Base-by-base conservation (phyloP, 2,329 filamentous ascomycete genomes). In the Colletotrichum salicis region DNA sequence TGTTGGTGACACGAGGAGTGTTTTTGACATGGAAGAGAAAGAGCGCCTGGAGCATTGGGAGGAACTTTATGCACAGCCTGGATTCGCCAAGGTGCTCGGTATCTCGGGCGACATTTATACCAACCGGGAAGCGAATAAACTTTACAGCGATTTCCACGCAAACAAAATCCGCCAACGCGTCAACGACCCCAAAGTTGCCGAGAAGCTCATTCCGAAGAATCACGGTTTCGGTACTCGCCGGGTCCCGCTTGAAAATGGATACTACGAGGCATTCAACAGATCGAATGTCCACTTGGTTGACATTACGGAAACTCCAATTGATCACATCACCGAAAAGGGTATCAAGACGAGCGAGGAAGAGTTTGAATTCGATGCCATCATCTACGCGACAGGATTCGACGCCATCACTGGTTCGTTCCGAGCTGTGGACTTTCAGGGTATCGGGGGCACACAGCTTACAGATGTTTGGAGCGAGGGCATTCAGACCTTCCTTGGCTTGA, bases 221-320 rank as follows among this genome's bases (percentile, higher is more conserved):
- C 74, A 74, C 54, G 74, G 72, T 8, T 75, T 75, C 57, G 74
- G 72, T 22, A 75, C 70, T 6, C 48, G 70, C 10, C 81, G 86
- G 0, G 80, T 83, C 0, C 83, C 81, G 0, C 80, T 88, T 0
- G 87, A 88, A 65, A 79, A 82, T 31, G 78, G 79, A 5, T 88
- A 87, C 76, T 88, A 84, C 73, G 86, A 89, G 72, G 80, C 82
- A 0, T 86, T 85, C 73, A 85, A 88, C 74, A 79, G 82, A 41
- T 76, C 79, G 0, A 83, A 86, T 48, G 85, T 89, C 3, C 75
- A 83, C 1, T 74, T 89, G 1, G 80, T 88, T 15, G 83, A 87
- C 67, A 75, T 88, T 22, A 82, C 80, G 4, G 75, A 80, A 11
- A 82, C 81, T 5, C 81, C 83, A 0, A 85, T 88, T 64, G 76